Conservation (phyloP, 2,329 filamentous ascomycete species). For the Nemania sp. region DNA sequence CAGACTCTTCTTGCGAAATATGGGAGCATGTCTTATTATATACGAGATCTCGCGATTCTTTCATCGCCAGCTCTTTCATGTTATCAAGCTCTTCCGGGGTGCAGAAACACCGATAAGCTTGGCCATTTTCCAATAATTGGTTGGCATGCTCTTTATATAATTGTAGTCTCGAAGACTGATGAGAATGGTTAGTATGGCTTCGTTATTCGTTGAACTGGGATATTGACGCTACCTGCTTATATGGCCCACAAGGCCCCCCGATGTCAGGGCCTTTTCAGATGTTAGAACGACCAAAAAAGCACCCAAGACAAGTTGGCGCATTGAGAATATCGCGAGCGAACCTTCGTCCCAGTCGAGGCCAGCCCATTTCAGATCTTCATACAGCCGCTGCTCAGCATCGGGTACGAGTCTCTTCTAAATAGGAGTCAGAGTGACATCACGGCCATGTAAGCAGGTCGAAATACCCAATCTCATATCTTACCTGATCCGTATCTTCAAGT, state of each 20-base stretch:
- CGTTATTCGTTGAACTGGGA: neutral
- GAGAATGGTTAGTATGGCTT: constrained; percentile 3
- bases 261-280: constrained; percentile 69
- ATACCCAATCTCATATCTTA: constrained; percentile 43
- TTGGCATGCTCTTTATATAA: constrained; percentile 74
- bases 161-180: constrained; percentile 74
- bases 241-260: constrained; percentile 81
- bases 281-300: constrained; percentile 20
- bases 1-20: constrained; percentile 68
- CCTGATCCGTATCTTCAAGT: constrained; percentile 94
- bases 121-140: constrained; percentile 67
- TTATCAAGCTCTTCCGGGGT: constrained; percentile 68
- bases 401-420: constrained; percentile 75
- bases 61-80: constrained; percentile 65
- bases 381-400: constrained; percentile 77
- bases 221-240: constrained; percentile 66
- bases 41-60: constrained; percentile 47
- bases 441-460: neutral
- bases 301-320: neutral
- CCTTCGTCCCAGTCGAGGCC: constrained; percentile 93
- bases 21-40: constrained; percentile 71
- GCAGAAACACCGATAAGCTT: constrained; percentile 95
- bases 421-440: constrained; percentile 12
- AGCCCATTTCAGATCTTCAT: constrained; percentile 83
- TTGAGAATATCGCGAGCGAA: constrained; percentile 40